Percentiles rank a stretch among this genome's conserved stretches.
These are phyloP conservation scores for Periconia sp. DNA, from an alignment of 2,329 filamentous ascomycete genomes.

Conservation along the genomic window DNA sequence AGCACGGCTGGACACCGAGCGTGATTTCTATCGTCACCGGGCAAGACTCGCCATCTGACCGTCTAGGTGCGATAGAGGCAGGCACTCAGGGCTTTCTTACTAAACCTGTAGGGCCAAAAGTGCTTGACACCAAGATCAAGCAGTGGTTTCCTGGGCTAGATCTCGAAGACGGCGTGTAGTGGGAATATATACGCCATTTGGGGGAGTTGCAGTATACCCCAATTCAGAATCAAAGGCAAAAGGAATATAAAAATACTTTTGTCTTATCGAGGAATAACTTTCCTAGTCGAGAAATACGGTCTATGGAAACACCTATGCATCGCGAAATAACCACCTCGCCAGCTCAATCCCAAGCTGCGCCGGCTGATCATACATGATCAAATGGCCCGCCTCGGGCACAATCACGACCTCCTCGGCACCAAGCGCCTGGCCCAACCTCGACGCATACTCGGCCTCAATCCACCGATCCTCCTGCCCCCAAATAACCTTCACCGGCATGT, in stretches of 20 bases:
- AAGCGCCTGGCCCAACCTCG: conserved; percentile 15
- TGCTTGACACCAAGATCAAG: conserved; percentile 19
- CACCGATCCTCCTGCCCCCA: conserved; percentile 22
- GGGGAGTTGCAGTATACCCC: neutral
- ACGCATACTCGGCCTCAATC: conserved; percentile 15
- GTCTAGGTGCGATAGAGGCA: conserved; percentile 22
- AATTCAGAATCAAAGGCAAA: neutral
- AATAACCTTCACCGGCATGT: conserved; percentile 18
- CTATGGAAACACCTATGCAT: neutral
- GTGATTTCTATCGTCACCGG: conserved; percentile 39
- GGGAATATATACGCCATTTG: neutral
- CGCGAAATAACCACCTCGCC: conserved; percentile 11
- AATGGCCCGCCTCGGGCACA: conserved; percentile 18
- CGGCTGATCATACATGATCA: conserved; percentile 20
- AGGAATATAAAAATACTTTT: too few species aligned
- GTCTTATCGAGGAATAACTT: neutral
- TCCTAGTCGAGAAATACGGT: neutral
- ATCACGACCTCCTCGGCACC: conserved; percentile 13
- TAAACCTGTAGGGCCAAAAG: conserved; percentile 36
- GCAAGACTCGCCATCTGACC: conserved; percentile 32
- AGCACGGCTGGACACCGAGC: conserved; percentile 21
- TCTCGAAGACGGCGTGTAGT: neutral
- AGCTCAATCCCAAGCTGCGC: conserved; percentile 18
- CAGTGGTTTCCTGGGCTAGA: neutral
- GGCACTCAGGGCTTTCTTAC: conserved; percentile 35